Evolutionary conservation across 371 early-diverging fungal species (phyloP).

Genomic region (Rhizopus arrhizus): DNA sequence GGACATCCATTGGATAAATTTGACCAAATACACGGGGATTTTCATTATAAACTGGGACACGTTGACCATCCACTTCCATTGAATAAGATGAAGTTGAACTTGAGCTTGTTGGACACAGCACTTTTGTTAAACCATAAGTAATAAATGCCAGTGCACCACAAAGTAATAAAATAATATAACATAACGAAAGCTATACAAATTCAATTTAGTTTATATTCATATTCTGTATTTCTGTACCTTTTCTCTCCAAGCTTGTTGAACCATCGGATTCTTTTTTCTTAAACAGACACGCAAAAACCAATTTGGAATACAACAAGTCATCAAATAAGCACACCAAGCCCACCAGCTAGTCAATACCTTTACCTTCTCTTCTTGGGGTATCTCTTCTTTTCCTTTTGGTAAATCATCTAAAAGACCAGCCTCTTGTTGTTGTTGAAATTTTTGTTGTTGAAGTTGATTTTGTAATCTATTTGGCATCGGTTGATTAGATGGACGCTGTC

Average conservation of each 20-base stretch:
- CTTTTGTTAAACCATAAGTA: constrained; percentile 61
- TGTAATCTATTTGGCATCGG: constrained; percentile 50
- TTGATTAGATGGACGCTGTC: constrained; percentile 26
- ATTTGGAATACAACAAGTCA: constrained; percentile 61
- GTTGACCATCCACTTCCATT: constrained; percentile 21
- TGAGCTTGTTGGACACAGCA: constrained; percentile 46
- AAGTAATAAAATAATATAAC: constrained; percentile 63
- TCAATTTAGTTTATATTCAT: not conserved
- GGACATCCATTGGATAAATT: constrained; percentile 42
- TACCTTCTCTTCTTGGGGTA: constrained; percentile 31
- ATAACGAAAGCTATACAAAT: constrained; percentile 64
- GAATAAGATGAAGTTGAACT: constrained; percentile 26
- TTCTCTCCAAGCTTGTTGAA: constrained; percentile 73
- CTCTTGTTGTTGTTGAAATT: constrained; percentile 34
- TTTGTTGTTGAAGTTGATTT: constrained; percentile 50
- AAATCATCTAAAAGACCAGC: constrained; percentile 10
- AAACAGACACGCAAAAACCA: constrained; percentile 53
- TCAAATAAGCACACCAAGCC: constrained; percentile 55
- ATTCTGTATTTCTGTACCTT: constrained; percentile 43
- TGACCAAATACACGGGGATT: constrained; percentile 54
- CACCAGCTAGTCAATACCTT: constrained; percentile 56
- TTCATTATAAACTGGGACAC: constrained; percentile 40
- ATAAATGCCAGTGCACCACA: constrained; percentile 64
- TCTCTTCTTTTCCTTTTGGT: constrained; percentile 8
- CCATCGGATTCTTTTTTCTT: constrained; percentile 45